A percentile compares a stretch with the other conserved stretches of the same genome.
Evolutionary conservation across 352 stramenopile genomes (phyloP).

Genomic region (Phytopythium boreale): DNA sequence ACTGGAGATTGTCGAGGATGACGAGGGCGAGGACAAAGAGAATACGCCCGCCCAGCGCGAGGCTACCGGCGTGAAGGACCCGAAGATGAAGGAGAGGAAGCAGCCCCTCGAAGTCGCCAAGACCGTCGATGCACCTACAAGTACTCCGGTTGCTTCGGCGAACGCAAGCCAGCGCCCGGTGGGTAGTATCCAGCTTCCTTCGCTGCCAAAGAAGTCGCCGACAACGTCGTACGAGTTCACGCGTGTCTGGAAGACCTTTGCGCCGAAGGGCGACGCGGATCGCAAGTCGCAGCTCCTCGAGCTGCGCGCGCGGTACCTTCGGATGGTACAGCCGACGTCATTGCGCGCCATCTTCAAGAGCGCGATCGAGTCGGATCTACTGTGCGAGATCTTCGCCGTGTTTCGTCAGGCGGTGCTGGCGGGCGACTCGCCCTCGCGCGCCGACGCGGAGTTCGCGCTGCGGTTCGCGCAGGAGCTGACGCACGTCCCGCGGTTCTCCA

Average conservation of each 20-base stretch:
- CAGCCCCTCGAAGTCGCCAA: background rate
- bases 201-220: slow-evolving; percentile 61
- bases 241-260: slow-evolving; percentile 75
- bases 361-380: slow-evolving; percentile 72
- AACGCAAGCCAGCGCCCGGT: background rate
- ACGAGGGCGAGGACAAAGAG: slow-evolving; percentile 16
- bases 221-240: slow-evolving; percentile 76
- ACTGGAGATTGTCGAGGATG: slow-evolving; percentile 3
- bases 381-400: slow-evolving; percentile 64
- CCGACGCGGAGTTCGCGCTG: slow-evolving; percentile 21
- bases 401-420: slow-evolving; percentile 26
- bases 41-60: slow-evolving; percentile 11
- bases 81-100: background rate
- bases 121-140: background rate
- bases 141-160: background rate
- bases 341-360: slow-evolving; percentile 62
- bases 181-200: slow-evolving; percentile 21
- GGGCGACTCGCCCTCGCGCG: background rate
- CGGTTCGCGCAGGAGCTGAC: slow-evolving; percentile 37
- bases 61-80: background rate
- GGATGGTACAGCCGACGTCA: slow-evolving; percentile 26
- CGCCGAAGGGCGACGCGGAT: slow-evolving; percentile 32
- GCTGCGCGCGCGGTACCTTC: slow-evolving; percentile 52
- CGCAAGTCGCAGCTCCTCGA: slow-evolving; percentile 23
- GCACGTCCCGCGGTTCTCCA: slow-evolving; percentile 66